Base-by-base conservation (phyloP, 1,284 basidiomycete genomes). In the Phylloporus gajari region DNA sequence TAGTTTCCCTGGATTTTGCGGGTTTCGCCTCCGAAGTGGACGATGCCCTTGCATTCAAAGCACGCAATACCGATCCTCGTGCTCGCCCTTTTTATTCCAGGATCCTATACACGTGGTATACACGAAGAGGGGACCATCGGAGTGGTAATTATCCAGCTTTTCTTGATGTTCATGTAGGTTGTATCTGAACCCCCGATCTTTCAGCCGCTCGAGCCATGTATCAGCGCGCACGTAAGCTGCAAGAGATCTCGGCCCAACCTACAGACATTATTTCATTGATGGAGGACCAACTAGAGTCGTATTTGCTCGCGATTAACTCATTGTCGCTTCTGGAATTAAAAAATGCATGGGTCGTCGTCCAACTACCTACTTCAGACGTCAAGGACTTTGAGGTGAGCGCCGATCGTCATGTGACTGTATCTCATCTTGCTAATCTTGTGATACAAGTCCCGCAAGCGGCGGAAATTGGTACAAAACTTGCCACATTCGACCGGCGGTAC, bases 101-200 rank as follows among this genome's bases (percentile, higher is more conserved):
- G 76, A 95, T 99, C 71, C 85, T 99, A n/a, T 98, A 99, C 85
- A 93, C 96, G 65, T 99, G 97, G 95, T 94, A 96, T 82, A 91
- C 94, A 74, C 88, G 90, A 68, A 88, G 94, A 81, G 94, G 94
- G 46, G 95, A 98, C 81, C 96, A 96, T 84, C 90, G 95, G 67
- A 95, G 91, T 79, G 96, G 96, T 96, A 79, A 82, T 90, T 85
- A 68, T 74, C 65, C 67, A 65, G 32, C 48, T 65, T 78, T 80
- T 65, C 38, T 66, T 67, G 32, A 48, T 58, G 71, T 42, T 71
- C 68, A 69, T 70, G 63, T 59, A 58, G 68, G 67, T 48, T 23
- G 30, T 70, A 75, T 74, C 69, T 73, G 72, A 76, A 75, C 75
- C 71, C 76, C 72, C 70, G 75, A 74, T 72, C 72, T 73, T 71